Evolutionary conservation across 257 asterid species (phyloP).

Genomic region (Solanum paucissectum): DNA sequence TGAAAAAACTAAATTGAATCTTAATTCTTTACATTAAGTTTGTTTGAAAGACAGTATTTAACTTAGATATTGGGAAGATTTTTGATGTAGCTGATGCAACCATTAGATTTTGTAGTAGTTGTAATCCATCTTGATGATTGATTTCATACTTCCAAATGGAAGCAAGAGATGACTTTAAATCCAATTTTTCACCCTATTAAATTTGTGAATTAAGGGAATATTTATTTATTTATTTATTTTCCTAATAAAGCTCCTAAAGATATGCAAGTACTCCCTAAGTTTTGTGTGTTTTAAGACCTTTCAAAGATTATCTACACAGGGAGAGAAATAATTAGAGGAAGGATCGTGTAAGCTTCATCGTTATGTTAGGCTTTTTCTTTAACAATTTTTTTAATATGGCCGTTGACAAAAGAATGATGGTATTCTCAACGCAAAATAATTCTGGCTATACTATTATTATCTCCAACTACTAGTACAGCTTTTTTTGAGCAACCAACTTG

Average conservation of each 20-base stretch:
- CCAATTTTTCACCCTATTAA: conserved; percentile 6
- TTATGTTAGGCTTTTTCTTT: conserved; percentile 49
- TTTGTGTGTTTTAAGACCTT: conserved; percentile 5
- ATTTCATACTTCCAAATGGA: conserved; percentile 9
- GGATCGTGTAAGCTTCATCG: conserved; percentile 51
- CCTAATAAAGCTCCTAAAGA: conserved; percentile 7
- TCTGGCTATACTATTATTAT: conserved; percentile 23
- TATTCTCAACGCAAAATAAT: conserved; percentile 26
- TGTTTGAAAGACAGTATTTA: conserved; percentile 25
- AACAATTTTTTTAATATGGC: conserved; percentile 18
- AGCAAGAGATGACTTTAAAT: not conserved
- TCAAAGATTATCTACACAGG: conserved; percentile 8
- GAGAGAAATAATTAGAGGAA: conserved; percentile 22
- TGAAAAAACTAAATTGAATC: conserved; percentile 2
- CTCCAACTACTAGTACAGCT: conserved; percentile 41
- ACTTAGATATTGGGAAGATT: conserved; percentile 35
- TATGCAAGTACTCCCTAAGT: conserved; percentile 5
- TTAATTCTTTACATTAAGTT: not conserved
- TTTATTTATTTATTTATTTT: not conserved
- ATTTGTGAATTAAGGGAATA: conserved; percentile 7
- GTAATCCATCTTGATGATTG: conserved; percentile 23
- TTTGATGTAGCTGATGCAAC: conserved; percentile 14
- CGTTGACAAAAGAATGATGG: conserved; percentile 49
- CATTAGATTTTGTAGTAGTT: conserved; percentile 22
- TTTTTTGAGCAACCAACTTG: conserved; percentile 54